Evolutionary conservation across 83 land plant genomes (phyloP), one percentile per base, ranked within the genome.

Genomic region (Picea mariana): DNA sequence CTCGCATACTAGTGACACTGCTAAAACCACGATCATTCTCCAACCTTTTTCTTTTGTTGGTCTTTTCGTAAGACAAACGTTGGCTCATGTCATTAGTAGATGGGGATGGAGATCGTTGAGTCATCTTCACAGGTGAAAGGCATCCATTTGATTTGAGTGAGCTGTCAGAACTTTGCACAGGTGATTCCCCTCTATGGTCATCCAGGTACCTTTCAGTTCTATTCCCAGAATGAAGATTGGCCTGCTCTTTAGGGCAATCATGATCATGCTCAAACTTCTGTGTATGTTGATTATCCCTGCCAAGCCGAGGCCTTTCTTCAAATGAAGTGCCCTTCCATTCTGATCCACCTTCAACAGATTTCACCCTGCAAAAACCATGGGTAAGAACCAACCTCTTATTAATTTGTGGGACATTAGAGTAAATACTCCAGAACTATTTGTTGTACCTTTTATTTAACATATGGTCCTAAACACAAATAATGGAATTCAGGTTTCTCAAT

Each of bases 101-200:
- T 76, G 79, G 62, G 23, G 79, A 12, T 76, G 24, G 27, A 12
- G 79, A 76, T 76, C 62, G 34, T 20, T 23, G 58, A 13, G 16
- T 49, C 34, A 76, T 52, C 61, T 55, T 47, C 16, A 24, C 38
- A 34, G n/a, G 61, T n/a, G 79, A 76, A 13, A 20, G 34, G 23
- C 49, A 76, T 52, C 34, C 79, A 76, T 52, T 55, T 76, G 79
- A 76, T 20, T 55, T 76, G 17, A 55, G 34, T n/a, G 79, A 55
- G 47, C 79, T 76, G 34, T 24, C 23, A 0, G 34, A 16, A 55
- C 79, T 76, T 44, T 24, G 58, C 24, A 23, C 26, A 76, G 79
- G 79, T 4, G 62, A 76, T 12, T 76, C 62, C 34, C 9, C 79
- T 76, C 79, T 49, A 18, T 76, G 61, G 79, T 34, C 27, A 24